Percentiles rank a stretch among this genome's conserved stretches.
phyloP scores from a whole-genome alignment of 768 basidiomycete genomes.

The Dendrothele bispora region DNA sequence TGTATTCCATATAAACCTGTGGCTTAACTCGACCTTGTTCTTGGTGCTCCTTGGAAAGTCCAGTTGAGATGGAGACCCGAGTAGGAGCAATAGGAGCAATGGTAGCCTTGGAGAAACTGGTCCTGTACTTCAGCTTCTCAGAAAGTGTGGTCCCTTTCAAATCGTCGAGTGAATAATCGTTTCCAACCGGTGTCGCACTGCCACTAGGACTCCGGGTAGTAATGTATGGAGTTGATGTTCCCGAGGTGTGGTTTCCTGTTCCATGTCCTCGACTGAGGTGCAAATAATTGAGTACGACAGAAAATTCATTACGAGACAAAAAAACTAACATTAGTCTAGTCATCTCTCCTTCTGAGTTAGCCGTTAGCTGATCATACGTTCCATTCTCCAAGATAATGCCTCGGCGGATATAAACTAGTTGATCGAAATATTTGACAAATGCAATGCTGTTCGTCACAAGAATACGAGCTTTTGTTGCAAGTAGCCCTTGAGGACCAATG shows the following conservation, averaged over 20 bases:
- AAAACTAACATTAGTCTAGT: slow-evolving; percentile 70
- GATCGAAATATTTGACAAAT: slow-evolving; percentile 78
- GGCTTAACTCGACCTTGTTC: slow-evolving; percentile 82
- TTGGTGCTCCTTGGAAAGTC: slow-evolving; percentile 65
- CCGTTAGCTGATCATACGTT: slow-evolving; percentile 58
- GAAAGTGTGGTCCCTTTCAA: slow-evolving; percentile 33
- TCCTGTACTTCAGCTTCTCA: slow-evolving; percentile 58
- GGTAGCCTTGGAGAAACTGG: slow-evolving; percentile 58
- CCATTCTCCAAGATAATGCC: slow-evolving; percentile 83
- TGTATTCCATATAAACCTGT: slow-evolving; percentile 75
- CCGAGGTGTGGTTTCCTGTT: slow-evolving; percentile 42
- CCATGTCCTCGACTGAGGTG: slow-evolving; percentile 46
- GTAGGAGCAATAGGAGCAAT: slow-evolving; percentile 41
- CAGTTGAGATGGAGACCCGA: slow-evolving; percentile 40
- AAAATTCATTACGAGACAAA: background rate
- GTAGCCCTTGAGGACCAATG: slow-evolving; percentile 81
- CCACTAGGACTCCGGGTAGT: slow-evolving; percentile 25
- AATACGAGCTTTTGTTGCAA: slow-evolving; percentile 81
- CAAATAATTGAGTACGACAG: background rate
- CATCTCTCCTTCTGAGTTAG: slow-evolving; percentile 62
- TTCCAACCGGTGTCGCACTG: slow-evolving; percentile 31
- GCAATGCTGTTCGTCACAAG: slow-evolving; percentile 87
- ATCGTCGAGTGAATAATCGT: slow-evolving; percentile 20
- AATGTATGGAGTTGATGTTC: slow-evolving; percentile 49
- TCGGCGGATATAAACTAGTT: slow-evolving; percentile 71